Evolutionary conservation across 2,329 filamentous ascomycete species (phyloP), one percentile per base, ranked within the genome.

Genomic region (Ophiostoma sp.): DNA sequence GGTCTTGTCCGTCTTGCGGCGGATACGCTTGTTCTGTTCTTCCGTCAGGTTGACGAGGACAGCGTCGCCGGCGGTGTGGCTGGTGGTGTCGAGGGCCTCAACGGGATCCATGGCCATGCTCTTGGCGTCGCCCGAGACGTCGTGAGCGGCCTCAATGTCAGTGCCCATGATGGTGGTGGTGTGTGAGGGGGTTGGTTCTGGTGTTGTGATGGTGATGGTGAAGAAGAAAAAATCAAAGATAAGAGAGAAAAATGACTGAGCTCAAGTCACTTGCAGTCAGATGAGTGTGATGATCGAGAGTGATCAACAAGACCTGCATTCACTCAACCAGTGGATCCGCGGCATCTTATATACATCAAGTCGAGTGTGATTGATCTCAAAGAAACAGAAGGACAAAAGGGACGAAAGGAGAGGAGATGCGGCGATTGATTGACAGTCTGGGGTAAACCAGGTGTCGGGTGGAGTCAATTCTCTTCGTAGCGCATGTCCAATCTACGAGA

Each of bases 1-100:
- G 36, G 84, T 83, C 68, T 83, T 84, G 78, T 92, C 90, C 0
- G 89, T 91, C 80, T 91, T 90, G 57, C 84, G 84, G 33, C 86
- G 84, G 75, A 91, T 90, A 11, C 86, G 85, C 75, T 83, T 85
- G 79, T 86, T 87, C 84, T 85, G 42, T 39, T 69, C 64, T 6
- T 69, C 64, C 12, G 64, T 69, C 22, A 69, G 64, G 42, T 50
- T 61, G 57, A 61, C 57, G 17, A 61, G 57, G 25, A 61, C 57
- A 15, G 57, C 57, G 6, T 33, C 57, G 31, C 57, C 57, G 28
- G 15, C 17, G 7, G 57, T 28, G 28, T 61, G 28, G 28, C 57
- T 61, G 15, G 57, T 8, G 57, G 36, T 39, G 36, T 39, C 36
- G 36, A 61, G 7, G 28, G 19, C 57, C 15, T 61, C 57, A 28